Percentiles rank a stretch among this genome's conserved stretches.
Conservation (phyloP, 805 yeast species). For the Yarrowia deformans region DNA sequence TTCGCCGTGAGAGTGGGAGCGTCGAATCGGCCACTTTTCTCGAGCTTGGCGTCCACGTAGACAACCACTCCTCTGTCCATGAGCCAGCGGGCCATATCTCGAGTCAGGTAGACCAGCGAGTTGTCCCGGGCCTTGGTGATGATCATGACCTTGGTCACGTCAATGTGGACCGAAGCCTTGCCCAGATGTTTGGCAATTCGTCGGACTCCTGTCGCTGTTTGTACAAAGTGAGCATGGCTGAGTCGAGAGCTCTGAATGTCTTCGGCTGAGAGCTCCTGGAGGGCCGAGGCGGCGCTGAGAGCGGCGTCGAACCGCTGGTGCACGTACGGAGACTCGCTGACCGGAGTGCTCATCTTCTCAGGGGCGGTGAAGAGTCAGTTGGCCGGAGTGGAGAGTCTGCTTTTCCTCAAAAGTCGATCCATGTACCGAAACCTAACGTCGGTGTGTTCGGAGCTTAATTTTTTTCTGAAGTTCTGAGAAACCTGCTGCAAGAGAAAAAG, state of each 20-base stretch:
- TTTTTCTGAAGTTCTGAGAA: neutral
- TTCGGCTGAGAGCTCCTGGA: conserved; percentile 37
- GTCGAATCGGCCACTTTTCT: conserved; percentile 69
- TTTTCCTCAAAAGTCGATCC: conserved; percentile 38
- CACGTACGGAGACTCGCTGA: conserved; percentile 36
- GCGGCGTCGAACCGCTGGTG: conserved; percentile 39
- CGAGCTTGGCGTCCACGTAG: conserved; percentile 75
- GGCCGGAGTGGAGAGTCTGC: conserved; percentile 14
- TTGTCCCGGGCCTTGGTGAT: conserved; percentile 92
- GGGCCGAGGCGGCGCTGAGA: conserved; percentile 37
- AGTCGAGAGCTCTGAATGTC: conserved; percentile 38
- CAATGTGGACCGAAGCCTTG: conserved; percentile 58
- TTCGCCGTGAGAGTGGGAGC: conserved; percentile 47
- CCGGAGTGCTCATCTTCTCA: conserved; percentile 37
- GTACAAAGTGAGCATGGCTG: conserved; percentile 42
- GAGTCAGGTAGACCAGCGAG: conserved; percentile 73
- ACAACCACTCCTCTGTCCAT: conserved; percentile 59
- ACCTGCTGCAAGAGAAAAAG: neutral
- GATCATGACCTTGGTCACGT: conserved; percentile 73
- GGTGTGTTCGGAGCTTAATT: neutral
- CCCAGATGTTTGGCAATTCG: conserved; percentile 47
- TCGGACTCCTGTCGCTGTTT: conserved; percentile 48
- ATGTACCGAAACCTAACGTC: conserved; percentile 29
- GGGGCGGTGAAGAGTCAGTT: conserved; percentile 6
- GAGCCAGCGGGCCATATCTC: conserved; percentile 83